Conservation (phyloP, 441 rosid species). For the Gossypium schwendimanii region DNA sequence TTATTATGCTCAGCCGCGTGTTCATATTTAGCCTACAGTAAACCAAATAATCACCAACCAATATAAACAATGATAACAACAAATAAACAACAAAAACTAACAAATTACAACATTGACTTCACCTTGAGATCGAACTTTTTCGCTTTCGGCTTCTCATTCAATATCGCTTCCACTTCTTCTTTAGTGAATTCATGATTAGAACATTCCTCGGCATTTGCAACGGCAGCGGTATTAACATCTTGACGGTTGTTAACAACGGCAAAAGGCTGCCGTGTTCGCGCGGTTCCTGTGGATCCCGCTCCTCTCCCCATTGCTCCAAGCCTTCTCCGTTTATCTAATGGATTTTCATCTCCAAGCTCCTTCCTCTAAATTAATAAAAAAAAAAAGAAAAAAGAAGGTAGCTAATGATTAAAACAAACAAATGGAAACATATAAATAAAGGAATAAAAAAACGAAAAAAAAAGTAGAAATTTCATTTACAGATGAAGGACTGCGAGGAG, state of each 20-base stretch:
- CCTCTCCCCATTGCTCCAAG: conserved; percentile 37
- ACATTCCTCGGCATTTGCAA: conserved; percentile 36
- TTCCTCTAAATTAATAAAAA: conserved; percentile 43
- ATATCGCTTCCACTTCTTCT: conserved; percentile 70
- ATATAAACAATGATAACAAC: background rate
- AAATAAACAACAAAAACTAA: background rate
- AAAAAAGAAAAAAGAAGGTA: background rate
- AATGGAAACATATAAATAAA: background rate
- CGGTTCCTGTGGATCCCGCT: conserved; percentile 30
- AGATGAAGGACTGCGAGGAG: conserved; percentile 63
- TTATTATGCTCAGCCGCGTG: conserved; percentile 47
- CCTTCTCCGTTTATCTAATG: conserved; percentile 63
- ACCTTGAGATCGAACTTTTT: conserved; percentile 85
- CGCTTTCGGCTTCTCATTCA: conserved; percentile 62
- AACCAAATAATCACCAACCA: background rate
- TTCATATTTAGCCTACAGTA: conserved; percentile 59
- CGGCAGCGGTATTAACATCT: conserved; percentile 26
- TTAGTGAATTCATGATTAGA: conserved; percentile 46
- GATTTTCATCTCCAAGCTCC: conserved; percentile 37
- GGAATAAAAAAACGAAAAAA: background rate
- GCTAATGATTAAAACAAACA: background rate
- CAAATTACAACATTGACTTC: background rate
- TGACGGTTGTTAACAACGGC: conserved; percentile 38
- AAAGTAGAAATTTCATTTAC: conserved; percentile 26
- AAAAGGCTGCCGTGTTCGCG: conserved; percentile 50